A percentile compares a stretch with the other conserved stretches of the same genome.
phyloP scores from a whole-genome alignment of 306 rosid species.

The Glycine tomentella region DNA sequence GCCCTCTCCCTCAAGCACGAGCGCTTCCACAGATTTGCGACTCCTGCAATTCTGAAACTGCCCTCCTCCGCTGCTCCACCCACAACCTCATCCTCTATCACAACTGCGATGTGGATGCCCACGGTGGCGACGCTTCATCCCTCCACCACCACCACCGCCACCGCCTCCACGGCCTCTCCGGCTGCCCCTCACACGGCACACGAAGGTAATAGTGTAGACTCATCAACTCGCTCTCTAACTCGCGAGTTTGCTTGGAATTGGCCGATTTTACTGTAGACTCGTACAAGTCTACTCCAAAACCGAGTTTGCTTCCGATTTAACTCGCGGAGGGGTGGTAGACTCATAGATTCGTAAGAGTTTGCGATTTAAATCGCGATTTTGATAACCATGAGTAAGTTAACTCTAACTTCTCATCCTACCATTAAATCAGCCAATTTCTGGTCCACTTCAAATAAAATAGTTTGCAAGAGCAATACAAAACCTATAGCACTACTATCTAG shows the following conservation, averaged over 20 bases:
- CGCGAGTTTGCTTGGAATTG: too few relatives aligned
- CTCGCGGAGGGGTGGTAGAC: too few relatives aligned
- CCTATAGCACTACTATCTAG: constrained; percentile 27
- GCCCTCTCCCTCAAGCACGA: constrained; percentile 63
- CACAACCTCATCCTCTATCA: constrained; percentile 51
- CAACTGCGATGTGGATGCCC: constrained; percentile 49
- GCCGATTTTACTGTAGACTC: too few relatives aligned
- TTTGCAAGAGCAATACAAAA: constrained; percentile 35
- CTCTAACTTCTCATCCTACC: constrained; percentile 39
- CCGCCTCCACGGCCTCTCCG: constrained; percentile 45
- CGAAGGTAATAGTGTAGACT: too few relatives aligned
- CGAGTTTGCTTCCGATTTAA: too few relatives aligned
- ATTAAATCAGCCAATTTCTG: constrained; percentile 36
- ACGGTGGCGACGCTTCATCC: background rate
- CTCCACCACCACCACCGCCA: too few relatives aligned
- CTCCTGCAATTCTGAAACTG: constrained; percentile 44
- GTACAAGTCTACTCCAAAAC: too few relatives aligned
- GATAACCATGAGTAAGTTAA: too few relatives aligned
- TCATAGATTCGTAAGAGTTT: too few relatives aligned
- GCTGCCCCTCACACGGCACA: constrained; percentile 60
- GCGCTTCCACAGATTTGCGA: constrained; percentile 53
- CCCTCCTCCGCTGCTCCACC: too few relatives aligned
- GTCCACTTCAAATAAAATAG: constrained; percentile 36
- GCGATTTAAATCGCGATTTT: too few relatives aligned
- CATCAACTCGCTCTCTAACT: too few relatives aligned